These are phyloP conservation scores for Moesziomyces aphidis DNA, from an alignment of 1,284 basidiomycete genomes.

Conservation along the genomic window DNA sequence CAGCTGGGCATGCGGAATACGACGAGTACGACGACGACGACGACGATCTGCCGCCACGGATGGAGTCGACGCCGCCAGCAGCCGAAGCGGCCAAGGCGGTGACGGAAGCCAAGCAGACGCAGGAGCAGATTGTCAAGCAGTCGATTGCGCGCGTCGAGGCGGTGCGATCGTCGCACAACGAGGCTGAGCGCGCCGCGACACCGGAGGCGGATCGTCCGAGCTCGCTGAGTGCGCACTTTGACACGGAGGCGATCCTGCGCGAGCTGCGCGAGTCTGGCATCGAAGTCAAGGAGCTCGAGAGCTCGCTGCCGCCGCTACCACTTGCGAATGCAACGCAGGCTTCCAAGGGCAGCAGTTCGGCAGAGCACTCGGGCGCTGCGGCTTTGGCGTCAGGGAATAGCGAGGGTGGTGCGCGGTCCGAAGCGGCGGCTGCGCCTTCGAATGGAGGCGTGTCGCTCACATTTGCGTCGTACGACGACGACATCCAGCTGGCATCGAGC, in stretches of 20 bases:
- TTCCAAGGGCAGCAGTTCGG: background rate
- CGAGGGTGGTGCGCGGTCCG: background rate
- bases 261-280: constrained; percentile 61
- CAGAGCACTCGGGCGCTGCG: background rate
- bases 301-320: constrained; percentile 56
- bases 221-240: constrained; percentile 44
- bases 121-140: constrained; percentile 41
- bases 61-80: constrained; percentile 14
- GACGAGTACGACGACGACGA: constrained; percentile 62
- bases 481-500: constrained; percentile 16
- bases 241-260: constrained; percentile 60
- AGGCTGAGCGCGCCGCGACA: constrained; percentile 24
- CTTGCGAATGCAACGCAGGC: constrained; percentile 16
- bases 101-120: constrained; percentile 28
- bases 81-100: constrained; percentile 4
- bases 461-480: constrained; percentile 51
- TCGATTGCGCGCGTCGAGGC: constrained; percentile 34
- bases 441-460: constrained; percentile 47
- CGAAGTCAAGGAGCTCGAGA: constrained; percentile 59
- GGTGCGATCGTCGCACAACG: constrained; percentile 30
- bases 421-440: background rate
- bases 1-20: constrained; percentile 24
- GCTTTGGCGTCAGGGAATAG: background rate
- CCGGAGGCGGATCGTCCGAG: constrained; percentile 44
- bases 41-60: constrained; percentile 56